Conservation (phyloP, 805 yeast genomes). For the Starmerella lactis-condensi region DNA sequence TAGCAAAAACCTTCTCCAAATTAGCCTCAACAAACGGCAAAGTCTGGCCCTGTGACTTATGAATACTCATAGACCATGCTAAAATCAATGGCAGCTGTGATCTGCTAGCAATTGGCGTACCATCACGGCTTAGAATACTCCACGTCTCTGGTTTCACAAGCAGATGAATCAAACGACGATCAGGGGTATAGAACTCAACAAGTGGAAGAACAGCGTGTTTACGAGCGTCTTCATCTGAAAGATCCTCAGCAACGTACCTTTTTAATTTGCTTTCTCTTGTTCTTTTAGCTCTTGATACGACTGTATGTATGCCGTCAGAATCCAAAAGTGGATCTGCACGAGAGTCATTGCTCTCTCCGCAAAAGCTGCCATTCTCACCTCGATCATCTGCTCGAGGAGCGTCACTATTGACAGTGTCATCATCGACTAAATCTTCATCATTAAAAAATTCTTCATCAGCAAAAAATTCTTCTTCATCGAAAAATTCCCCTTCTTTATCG, state of each 20-base stretch:
- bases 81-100: slow-evolving; percentile 69
- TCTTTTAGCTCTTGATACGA: too few species aligned
- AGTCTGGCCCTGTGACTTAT: slow-evolving; percentile 91
- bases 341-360: too few species aligned
- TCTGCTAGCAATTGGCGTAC: slow-evolving; percentile 48
- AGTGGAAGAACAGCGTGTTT: slow-evolving; percentile 34
- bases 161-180: slow-evolving; percentile 55
- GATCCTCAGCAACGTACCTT: slow-evolving; percentile 7
- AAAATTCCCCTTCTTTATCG: too few species aligned
- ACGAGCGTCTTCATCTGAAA: slow-evolving; percentile 3
- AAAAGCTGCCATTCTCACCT: too few species aligned
- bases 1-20: slow-evolving; percentile 56
- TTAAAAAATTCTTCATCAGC: too few species aligned
- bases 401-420: too few species aligned
- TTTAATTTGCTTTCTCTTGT: not conserved
- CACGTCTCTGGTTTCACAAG: slow-evolving; percentile 69
- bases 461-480: too few species aligned
- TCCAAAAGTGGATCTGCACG: too few species aligned
- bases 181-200: slow-evolving; percentile 56
- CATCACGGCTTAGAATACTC: slow-evolving; percentile 58
- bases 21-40: slow-evolving; percentile 61
- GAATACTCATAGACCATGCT: slow-evolving; percentile 96
- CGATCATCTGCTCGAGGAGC: too few species aligned
- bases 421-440: too few species aligned
- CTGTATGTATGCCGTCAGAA: too few species aligned